Percentiles rank a stretch among this genome's conserved stretches.
phyloP scores from a whole-genome alignment of 768 basidiomycete genomes.

The Boletus insuetus region DNA sequence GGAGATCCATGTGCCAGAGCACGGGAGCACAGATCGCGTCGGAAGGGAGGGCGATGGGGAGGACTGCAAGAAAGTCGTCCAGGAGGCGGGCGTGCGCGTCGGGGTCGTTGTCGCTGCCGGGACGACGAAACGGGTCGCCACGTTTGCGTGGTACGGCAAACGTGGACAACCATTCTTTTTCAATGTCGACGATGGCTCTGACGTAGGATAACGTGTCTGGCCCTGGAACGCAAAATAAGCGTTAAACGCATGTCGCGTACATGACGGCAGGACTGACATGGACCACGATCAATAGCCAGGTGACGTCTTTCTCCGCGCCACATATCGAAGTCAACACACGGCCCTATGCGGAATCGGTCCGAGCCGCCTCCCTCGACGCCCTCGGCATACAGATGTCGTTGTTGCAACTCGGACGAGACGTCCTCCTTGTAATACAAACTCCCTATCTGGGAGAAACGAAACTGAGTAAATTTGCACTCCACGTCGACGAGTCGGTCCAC shows the following conservation, averaged over 20 bases:
- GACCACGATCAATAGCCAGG: constrained; percentile 30
- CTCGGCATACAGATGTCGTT: constrained; percentile 14
- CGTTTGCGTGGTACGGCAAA: neutral
- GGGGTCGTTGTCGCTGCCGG: neutral
- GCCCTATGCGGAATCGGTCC: constrained; percentile 15
- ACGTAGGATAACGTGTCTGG: neutral
- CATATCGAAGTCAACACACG: constrained; percentile 17
- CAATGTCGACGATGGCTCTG: neutral
- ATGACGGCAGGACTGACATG: constrained; percentile 27
- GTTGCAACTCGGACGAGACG: constrained; percentile 6
- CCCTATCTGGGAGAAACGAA: constrained; percentile 32
- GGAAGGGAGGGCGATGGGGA: neutral
- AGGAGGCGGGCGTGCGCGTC: constrained; percentile 8
- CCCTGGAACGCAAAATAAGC: neutral
- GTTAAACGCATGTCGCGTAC: neutral
- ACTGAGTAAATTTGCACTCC: constrained; percentile 16
- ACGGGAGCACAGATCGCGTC: constrained; percentile 7
- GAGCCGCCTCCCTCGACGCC: constrained; percentile 32
- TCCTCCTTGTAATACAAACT: constrained; percentile 37
- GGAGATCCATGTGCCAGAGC: constrained; percentile 16
- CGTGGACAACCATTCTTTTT: neutral
- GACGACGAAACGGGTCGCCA: neutral
- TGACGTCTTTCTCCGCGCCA: constrained; percentile 27
- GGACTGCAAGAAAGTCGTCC: constrained; percentile 8
- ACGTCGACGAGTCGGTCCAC: constrained; percentile 20